Evolutionary conservation across 2,329 filamentous ascomycete species (phyloP).

Genomic region (Trichoderma simmonsii): DNA sequence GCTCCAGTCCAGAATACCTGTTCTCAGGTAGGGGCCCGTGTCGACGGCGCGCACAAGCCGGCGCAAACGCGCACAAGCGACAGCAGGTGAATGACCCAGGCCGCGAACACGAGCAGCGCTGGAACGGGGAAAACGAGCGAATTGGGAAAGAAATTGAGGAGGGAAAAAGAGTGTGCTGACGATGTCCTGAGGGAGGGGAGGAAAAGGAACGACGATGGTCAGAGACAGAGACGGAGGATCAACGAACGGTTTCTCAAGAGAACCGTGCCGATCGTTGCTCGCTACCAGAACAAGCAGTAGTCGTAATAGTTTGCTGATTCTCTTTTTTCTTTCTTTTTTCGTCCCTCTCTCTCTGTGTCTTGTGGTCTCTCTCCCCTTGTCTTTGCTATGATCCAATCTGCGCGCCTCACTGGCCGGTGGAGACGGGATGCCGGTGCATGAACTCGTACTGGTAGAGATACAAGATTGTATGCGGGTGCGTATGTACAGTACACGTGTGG

Average conservation of each 20-base stretch:
- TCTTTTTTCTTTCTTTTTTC: not conserved
- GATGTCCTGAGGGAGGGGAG: not conserved
- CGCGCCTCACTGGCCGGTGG: constrained; percentile 3
- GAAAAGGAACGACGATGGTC: constrained; percentile 5
- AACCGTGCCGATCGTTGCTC: constrained; percentile 2
- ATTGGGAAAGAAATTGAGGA: not conserved
- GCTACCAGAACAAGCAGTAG: not conserved
- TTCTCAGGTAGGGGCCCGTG: constrained; percentile 11
- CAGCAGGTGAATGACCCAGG: not conserved
- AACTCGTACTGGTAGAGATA: constrained; percentile 9
- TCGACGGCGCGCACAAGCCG: constrained; percentile 19
- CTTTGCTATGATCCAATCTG: constrained; percentile 11
- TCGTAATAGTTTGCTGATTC: not conserved
- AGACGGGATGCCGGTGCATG: constrained; percentile 8
- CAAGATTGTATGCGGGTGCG: not conserved
- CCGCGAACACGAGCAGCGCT: not conserved
- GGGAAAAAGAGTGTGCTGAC: not conserved
- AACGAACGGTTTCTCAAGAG: not conserved
- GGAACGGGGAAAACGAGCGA: not conserved
- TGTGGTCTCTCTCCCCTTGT: not conserved
- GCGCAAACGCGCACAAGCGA: constrained; percentile 19
- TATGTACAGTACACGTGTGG: not conserved
- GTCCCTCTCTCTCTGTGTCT: not conserved
- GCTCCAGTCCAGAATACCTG: not conserved
- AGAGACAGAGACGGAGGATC: not conserved